Base-by-base conservation (phyloP, 495 filamentous ascomycete genomes). In the Astrothelium macrocarpum region DNA sequence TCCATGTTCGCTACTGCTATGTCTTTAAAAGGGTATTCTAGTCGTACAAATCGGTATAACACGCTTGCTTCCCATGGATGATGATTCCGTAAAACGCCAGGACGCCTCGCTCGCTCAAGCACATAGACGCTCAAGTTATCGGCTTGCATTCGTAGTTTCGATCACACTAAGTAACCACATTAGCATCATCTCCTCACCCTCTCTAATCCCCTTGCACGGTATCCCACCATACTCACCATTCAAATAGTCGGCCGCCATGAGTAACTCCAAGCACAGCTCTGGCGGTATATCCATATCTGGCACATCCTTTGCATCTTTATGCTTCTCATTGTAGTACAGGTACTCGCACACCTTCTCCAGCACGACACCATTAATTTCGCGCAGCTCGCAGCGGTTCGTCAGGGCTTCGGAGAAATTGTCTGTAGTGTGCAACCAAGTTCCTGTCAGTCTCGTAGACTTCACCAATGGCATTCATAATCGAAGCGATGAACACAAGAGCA, bases 281-380 rank as follows among this genome's bases (percentile, higher is more conserved):
- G 84, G 79, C 34, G 89, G 84, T 26, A 90, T 82, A 23, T 96
- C 91, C 90, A 96, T 91, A 74, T 98, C 94, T 4, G 90, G 84
- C 25, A 96, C 90, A 65, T 95, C 86, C 59, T 82, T 81, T 64
- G 77, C 77, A 64, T 93, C 83, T 62, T 82, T 85, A 74, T 94
- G 81, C 74, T 90, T 91, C 73, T 95, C 82, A 32, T 68, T 65
- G 64, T 71, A 96, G 67, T 89, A 88, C 65, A 95, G 88, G 76
- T 96, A 96, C 77, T 96, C 89, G 73, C 85, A 90, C 42, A 96
- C 87, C 75, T 91, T 93, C 72, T 95, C 91, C 2, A 98, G 83
- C 29, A 97, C 84, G 18, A 87, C 70, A 53, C 86, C 90, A 71
- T 76, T 88, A 64, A 95, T 85, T 62, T 88, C 89, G 53, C 83